Percentiles rank a stretch among this genome's conserved stretches.
Conservation (phyloP, 2,329 filamentous ascomycete genomes). For the Eutypella sp. region DNA sequence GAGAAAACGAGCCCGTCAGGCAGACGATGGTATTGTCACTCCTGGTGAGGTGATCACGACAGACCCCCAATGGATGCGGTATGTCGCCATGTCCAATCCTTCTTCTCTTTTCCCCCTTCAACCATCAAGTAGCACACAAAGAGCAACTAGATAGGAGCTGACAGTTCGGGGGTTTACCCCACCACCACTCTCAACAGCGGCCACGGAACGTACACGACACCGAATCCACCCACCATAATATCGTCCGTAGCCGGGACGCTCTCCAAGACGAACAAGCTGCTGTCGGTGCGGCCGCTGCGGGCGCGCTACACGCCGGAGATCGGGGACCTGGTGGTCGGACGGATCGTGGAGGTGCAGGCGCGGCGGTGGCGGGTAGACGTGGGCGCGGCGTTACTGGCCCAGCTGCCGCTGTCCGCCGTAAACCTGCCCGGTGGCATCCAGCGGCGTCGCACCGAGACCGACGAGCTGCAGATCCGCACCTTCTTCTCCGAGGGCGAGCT, state of each 20-base stretch:
- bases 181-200: slow-evolving; percentile 49
- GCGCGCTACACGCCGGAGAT: slow-evolving; percentile 95
- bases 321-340: slow-evolving; percentile 88
- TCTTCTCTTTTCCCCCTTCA: not conserved
- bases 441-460: slow-evolving; percentile 85
- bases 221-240: slow-evolving; percentile 63
- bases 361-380: slow-evolving; percentile 95
- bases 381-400: slow-evolving; percentile 77
- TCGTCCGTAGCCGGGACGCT: slow-evolving; percentile 89
- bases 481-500: slow-evolving; percentile 96
- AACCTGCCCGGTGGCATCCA: slow-evolving; percentile 93
- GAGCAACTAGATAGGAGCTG: not conserved
- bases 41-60: slow-evolving; percentile 84
- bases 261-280: slow-evolving; percentile 91
- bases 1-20: slow-evolving; percentile 32
- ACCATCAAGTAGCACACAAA: slow-evolving; percentile 2
- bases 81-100: slow-evolving; percentile 16
- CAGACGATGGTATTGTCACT: slow-evolving; percentile 60
- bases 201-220: slow-evolving; percentile 80
- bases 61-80: slow-evolving; percentile 96
- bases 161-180: slow-evolving; percentile 3
- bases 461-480: slow-evolving; percentile 94
- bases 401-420: slow-evolving; percentile 81
- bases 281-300: slow-evolving; percentile 84
- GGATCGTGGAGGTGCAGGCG: slow-evolving; percentile 91